A percentile compares a stretch with the other conserved stretches of the same genome.
Evolutionary conservation across 1,284 basidiomycete species (phyloP).

Genomic region (Ustilago hordei): DNA sequence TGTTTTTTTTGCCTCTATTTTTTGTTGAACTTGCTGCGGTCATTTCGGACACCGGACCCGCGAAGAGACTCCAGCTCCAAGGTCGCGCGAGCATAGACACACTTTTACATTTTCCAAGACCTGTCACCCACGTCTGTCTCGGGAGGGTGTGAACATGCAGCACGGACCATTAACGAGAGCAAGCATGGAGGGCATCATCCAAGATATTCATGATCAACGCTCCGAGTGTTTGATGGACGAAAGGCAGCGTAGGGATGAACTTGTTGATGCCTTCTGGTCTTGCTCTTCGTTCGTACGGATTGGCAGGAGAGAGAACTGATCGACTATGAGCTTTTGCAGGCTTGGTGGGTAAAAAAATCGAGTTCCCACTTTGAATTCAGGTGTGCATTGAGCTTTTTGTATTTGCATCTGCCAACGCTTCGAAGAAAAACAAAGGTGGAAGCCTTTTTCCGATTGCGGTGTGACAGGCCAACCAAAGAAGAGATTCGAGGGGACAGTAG

Average conservation of each 20-base stretch:
- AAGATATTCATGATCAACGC: too few species aligned
- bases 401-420: neutral
- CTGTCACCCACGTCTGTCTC: neutral
- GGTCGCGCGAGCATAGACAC: slow-evolving; percentile 17
- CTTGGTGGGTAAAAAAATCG: neutral
- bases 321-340: neutral
- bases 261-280: too few species aligned
- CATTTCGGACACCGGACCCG: slow-evolving; percentile 42
- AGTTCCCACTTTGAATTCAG: neutral
- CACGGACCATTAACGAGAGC: neutral
- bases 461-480: neutral
- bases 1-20: too few species aligned
- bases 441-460: slow-evolving; percentile 1
- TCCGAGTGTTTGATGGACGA: too few species aligned
- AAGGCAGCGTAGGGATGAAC: too few species aligned
- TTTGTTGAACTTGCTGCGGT: slow-evolving; percentile 29
- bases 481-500: slow-evolving; percentile 1
- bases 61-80: neutral
- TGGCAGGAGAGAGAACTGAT: neutral
- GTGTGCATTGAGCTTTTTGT: neutral
- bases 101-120: neutral
- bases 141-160: neutral
- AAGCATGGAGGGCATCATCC: neutral
- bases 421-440: neutral
- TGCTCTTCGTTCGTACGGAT: neutral